Evolutionary conservation across 2,329 filamentous ascomycete genomes (phyloP), one percentile per base, ranked within the genome.

Genomic region (Calonectria crousiana): DNA sequence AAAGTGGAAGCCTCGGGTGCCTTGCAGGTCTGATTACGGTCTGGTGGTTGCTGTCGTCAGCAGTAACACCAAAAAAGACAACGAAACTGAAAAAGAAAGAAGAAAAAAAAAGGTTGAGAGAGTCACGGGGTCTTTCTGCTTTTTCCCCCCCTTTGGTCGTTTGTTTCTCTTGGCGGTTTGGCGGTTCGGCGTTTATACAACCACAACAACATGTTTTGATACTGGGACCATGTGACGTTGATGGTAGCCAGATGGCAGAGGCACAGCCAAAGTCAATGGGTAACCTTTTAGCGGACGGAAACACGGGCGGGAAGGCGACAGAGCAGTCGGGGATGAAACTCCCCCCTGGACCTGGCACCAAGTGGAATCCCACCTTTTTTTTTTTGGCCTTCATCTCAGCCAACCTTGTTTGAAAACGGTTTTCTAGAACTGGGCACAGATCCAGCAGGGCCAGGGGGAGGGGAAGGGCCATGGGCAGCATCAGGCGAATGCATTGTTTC

Each of bases 11-110:
- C 52, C 34, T 71, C 72, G 73, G 66, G 73, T 75, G 67, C 73
- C 73, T 75, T 75, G 73, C 70, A 73, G 71, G 30, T 73, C 23
- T 69, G 66, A n/a, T 66, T 51, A 49, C 67, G 66, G 71, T n/a
- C 34, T 62, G 56, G 56, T 58, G 47, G 58, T 67, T 47, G 71
- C 52, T 69, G 70, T 58, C 66, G 69, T 69, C 69, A 67, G 72
- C 67, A 67, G 41, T 67, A 44, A 32, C 30, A 14, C 53, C 14
- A 41, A 41, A 53, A 16, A 47, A 47, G n/a, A 23, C 11, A 9
- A 47, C 20, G 3, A 47, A 23, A n/a, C 13, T 1, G n/a, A 18
- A n/a, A 47, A 47, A n/a, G 18, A 18, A 47, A 60, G 18, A 18
- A 47, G 41, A 38, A 41, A 13, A 38, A 38, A 36, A 60, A 60